phyloP scores from a whole-genome alignment of 139 green algal genomes.

The Haematococcus lacustris region DNA sequence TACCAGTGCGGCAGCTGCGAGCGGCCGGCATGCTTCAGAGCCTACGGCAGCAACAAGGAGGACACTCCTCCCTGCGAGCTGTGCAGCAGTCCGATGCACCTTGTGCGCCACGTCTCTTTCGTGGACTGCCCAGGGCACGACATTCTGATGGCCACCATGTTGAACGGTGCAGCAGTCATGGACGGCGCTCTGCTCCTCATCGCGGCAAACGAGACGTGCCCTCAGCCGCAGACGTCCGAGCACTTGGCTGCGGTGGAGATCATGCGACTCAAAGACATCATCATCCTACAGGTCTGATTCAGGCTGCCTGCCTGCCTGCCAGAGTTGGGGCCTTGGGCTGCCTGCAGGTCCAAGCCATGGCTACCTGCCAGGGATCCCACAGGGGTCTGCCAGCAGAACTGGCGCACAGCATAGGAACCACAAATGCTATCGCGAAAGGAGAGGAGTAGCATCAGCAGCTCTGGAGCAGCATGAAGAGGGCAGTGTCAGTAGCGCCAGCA shows the following conservation, averaged over 20 bases:
- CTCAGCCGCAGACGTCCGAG: slow-evolving; percentile 96
- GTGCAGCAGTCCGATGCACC: slow-evolving; percentile 73
- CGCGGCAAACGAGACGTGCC: slow-evolving; percentile 96
- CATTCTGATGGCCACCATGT: slow-evolving; percentile 99
- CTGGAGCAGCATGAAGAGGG: no score
- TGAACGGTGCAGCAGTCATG: slow-evolving; percentile 99
- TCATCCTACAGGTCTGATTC: slow-evolving; percentile 42
- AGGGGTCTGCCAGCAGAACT: no score
- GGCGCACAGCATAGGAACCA: no score
- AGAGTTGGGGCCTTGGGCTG: no score
- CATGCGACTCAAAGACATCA: slow-evolving; percentile 78
- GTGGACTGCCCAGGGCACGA: slow-evolving; percentile 98
- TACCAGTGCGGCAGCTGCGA: slow-evolving; percentile 87
- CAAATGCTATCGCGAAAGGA: no score
- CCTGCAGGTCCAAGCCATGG: no score
- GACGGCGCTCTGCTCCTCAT: slow-evolving; percentile 97
- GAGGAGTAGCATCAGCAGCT: no score
- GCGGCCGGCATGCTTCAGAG: slow-evolving; percentile 75
- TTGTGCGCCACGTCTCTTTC: slow-evolving; percentile 94
- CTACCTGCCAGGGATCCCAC: no score
- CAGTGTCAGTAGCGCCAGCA: neutral
- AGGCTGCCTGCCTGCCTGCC: no score
- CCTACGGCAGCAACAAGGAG: slow-evolving; percentile 88
- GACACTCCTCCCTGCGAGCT: slow-evolving; percentile 54
- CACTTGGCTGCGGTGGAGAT: slow-evolving; percentile 98